Percentiles rank a stretch among this genome's conserved stretches.
phyloP scores from a whole-genome alignment of 495 filamentous ascomycete species.

The Aspergillus steynii region DNA sequence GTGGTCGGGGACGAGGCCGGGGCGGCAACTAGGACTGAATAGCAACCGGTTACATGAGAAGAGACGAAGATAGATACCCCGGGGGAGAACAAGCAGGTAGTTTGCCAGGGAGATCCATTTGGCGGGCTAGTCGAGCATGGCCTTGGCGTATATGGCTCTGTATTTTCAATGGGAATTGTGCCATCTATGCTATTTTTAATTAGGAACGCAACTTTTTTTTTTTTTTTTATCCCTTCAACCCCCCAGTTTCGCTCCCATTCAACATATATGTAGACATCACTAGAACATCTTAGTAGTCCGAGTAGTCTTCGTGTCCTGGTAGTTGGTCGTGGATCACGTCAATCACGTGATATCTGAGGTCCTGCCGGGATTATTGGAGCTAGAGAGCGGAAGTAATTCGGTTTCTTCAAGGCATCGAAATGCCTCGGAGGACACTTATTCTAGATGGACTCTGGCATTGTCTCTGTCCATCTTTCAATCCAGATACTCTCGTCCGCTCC shows the following conservation, averaged over 20 bases:
- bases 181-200: constrained; percentile 25
- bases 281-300: neutral
- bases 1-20: constrained; percentile 51
- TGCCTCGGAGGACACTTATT: constrained; percentile 48
- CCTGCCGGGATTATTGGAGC: neutral
- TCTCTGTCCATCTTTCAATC: constrained; percentile 60
- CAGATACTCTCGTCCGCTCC: constrained; percentile 15
- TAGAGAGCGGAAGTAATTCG: neutral
- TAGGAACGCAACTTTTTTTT: constrained; percentile 4
- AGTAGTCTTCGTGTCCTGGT: neutral
- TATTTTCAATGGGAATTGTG: constrained; percentile 42
- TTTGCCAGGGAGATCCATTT: constrained; percentile 35
- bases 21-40: constrained; percentile 27
- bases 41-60: constrained; percentile 22
- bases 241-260: too few species aligned
- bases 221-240: neutral
- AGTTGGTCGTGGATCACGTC: neutral
- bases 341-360: constrained; percentile 19
- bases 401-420: constrained; percentile 27
- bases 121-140: constrained; percentile 44
- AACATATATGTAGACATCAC: neutral
- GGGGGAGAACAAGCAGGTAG: constrained; percentile 26
- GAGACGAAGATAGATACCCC: constrained; percentile 45
- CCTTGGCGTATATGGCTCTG: constrained; percentile 48
- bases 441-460: constrained; percentile 68